A percentile compares a stretch with the other conserved stretches of the same genome.
Conservation (phyloP, 371 early-diverging fungal genomes). For the Smittium culicis region DNA sequence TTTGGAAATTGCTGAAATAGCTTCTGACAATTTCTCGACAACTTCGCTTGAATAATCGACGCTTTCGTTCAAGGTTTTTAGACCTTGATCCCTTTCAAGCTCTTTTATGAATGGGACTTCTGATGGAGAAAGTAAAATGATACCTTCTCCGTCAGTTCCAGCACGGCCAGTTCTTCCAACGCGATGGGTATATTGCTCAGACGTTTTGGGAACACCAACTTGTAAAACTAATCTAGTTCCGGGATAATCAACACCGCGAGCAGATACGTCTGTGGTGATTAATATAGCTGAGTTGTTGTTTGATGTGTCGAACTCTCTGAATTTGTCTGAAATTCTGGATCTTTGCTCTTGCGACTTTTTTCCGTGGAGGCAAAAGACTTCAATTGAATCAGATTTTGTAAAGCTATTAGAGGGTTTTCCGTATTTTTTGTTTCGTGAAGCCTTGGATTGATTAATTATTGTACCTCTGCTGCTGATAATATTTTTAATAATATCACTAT, state of each 20-base stretch:
- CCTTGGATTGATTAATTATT: background rate
- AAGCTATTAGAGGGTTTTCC: background rate
- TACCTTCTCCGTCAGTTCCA: constrained; percentile 78
- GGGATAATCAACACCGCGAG: constrained; percentile 99
- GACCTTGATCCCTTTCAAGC: constrained; percentile 70
- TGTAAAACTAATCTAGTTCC: constrained; percentile 89
- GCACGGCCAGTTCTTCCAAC: constrained; percentile 98
- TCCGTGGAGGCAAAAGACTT: constrained; percentile 67
- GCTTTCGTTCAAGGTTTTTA: constrained; percentile 88
- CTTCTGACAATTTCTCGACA: constrained; percentile 35
- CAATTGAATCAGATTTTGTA: background rate
- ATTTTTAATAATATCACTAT: constrained; percentile 43
- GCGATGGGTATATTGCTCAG: constrained; percentile 95
- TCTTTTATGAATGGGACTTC: constrained; percentile 57
- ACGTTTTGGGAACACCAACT: constrained; percentile 77
- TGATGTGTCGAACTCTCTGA: constrained; percentile 45
- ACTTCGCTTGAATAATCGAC: constrained; percentile 70
- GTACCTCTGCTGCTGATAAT: constrained; percentile 13
- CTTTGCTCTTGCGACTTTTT: constrained; percentile 59
- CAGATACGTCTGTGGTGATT: constrained; percentile 97
- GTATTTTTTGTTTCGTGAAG: background rate
- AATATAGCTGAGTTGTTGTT: constrained; percentile 41
- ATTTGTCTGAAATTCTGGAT: constrained; percentile 50
- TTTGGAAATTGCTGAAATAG: background rate
- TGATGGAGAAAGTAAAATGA: constrained; percentile 69